Base-by-base conservation (phyloP, 116 monocot genomes). In the Papilionanthe hybrid region DNA sequence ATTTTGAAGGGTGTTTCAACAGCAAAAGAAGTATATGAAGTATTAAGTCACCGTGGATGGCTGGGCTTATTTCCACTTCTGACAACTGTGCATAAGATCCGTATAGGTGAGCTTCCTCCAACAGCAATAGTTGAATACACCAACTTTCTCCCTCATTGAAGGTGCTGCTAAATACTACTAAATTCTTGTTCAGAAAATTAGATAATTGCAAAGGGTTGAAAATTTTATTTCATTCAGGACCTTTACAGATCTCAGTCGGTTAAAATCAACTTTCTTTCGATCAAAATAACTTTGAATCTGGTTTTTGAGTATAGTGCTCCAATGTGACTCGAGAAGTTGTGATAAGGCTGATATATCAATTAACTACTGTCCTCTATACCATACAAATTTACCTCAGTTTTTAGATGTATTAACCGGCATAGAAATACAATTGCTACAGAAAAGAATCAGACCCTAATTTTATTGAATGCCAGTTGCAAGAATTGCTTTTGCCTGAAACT, bases 1-100 rank as follows among this genome's bases (percentile, higher is more conserved):
- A 44, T 73, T 74, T 77, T 94, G 57, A 79, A 93, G 96, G 96
- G 96, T 69, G 96, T 96, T 11, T 93, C 89, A 11, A 96, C 96
- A 28, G 93, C 96, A 48, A 80, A 82, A 81, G 96, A 93, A 86
- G 90, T 96, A 29, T 93, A 89, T 72, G 93, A 93, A 71, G 87
- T 93, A 65, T 75, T 92, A 48, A 83, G 76, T 44, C 45, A 89
- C 81, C 72, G 90, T 41, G 90, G 90, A 79, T 96, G 96, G 91
- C 75, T 87, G 37, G 82, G 78, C 25, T 63, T 89, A 55, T 96
- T 96, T 82, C 96, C 93, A 48, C 87, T 93, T 27, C 86, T 90
- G 73, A 80, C 84, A 20, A 96, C 91, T 22, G 92, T 93, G 66
- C 93, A 96, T 41, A 84, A 93, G 77, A 96, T 96, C 50, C 84